phyloP scores from a whole-genome alignment of 129 eudicot genomes.

The Helichrysum umbraculigerum region DNA sequence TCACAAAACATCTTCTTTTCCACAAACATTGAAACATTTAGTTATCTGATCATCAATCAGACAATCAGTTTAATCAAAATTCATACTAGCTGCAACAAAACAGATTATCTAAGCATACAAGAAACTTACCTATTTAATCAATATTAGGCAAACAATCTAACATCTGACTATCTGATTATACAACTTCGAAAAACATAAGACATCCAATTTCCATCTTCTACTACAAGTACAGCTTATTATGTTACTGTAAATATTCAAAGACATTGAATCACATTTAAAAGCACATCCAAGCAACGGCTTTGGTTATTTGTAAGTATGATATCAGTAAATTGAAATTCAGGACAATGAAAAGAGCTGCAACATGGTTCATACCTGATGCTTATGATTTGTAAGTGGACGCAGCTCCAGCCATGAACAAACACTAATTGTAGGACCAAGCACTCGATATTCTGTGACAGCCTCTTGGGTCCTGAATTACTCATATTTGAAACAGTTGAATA shows the following conservation, averaged over 20 bases:
- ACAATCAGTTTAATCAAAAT: not conserved
- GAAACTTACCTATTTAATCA: not conserved
- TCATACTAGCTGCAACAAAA: not conserved
- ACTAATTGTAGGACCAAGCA: conserved; percentile 84
- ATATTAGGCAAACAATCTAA: not conserved
- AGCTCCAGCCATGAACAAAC: conserved; percentile 97
- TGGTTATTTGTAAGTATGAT: too few relatives aligned
- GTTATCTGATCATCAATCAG: not conserved
- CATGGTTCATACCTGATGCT: conserved; percentile 70
- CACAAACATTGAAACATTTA: not conserved
- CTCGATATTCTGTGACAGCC: conserved; percentile 87
- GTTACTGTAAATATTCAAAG: not conserved
- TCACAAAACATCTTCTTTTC: not conserved
- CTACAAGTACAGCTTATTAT: not conserved
- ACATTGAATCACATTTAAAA: not conserved
- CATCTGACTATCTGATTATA: not conserved
- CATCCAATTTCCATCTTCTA: not conserved
- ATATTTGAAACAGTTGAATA: not conserved
- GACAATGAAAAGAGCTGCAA: conserved; percentile 1
- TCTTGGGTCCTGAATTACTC: conserved; percentile 45
- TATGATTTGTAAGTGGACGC: conserved; percentile 72
- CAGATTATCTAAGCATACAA: not conserved
- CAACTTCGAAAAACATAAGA: not conserved
- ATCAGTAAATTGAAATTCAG: not conserved
- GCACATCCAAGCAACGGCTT: not conserved